A percentile compares a stretch with the other conserved stretches of the same genome.
Conservation (phyloP, 2,329 filamentous ascomycete species). For the Diplodia mutila region DNA sequence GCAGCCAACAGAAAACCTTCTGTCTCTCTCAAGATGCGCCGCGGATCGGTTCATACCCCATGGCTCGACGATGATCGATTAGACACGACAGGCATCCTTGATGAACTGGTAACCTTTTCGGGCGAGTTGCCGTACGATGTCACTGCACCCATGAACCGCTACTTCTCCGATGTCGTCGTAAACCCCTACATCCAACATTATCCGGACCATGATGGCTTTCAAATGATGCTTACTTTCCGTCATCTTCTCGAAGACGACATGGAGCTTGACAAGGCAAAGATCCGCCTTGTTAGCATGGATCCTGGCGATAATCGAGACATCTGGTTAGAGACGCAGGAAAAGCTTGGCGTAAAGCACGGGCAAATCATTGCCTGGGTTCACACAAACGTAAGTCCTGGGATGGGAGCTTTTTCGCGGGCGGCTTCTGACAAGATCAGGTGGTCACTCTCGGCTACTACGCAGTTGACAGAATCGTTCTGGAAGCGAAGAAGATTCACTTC, state of each 20-base stretch:
- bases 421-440: constrained; percentile 52
- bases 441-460: constrained; percentile 74
- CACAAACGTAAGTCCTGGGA: constrained; percentile 46
- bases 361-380: constrained; percentile 56
- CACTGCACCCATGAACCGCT: constrained; percentile 69
- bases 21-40: constrained; percentile 29
- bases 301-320: constrained; percentile 67
- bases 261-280: constrained; percentile 64
- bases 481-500: constrained; percentile 66
- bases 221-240: constrained; percentile 67
- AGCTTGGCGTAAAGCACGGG: constrained; percentile 59
- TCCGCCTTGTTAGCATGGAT: constrained; percentile 64
- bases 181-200: constrained; percentile 71
- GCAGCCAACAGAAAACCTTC: constrained; percentile 44
- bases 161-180: constrained; percentile 72
- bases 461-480: constrained; percentile 71
- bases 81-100: constrained; percentile 42
- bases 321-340: constrained; percentile 59
- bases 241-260: constrained; percentile 75
- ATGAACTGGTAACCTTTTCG: constrained; percentile 54
- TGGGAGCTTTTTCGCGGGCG: neutral
- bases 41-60: neutral
- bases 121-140: constrained; percentile 62
- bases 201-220: constrained; percentile 74
- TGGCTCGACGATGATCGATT: constrained; percentile 47